Base-by-base conservation (phyloP, 2,329 filamentous ascomycete species). In the Sarocladium strictum region DNA sequence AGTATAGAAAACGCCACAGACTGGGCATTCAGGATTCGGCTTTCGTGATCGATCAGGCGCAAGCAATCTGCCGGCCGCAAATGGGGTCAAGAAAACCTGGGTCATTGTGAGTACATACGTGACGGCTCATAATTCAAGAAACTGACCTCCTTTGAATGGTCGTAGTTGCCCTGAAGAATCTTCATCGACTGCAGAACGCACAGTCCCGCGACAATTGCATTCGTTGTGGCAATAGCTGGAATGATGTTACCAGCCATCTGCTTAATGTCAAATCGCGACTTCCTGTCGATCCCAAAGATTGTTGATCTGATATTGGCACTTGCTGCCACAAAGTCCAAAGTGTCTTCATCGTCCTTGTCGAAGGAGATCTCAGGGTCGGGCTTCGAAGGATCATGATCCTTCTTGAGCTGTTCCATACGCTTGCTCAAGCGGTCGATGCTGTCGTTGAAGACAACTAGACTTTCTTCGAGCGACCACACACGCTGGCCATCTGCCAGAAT, bases 171-270 rank as follows among this genome's bases (percentile, higher is more conserved):
- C 64, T 79, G 86, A 56, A 99, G 74, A 23, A 97, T 86, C 69
- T 97, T 97, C 76, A 95, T 94, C 0, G 92, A 86, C 68, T 97
- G 87, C 24, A 99, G 74, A 6, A 97, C 91, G 65, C 92, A 97
- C 10, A 99, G 79, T 12, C 90, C 88, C 15, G 94, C 94, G 1
- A 94, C 93, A 68, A 97, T 96, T 15, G 94, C 94, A 68, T 99
- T 99, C 0, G 94, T 97, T 0, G 94, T 99, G 4, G 94, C 94
- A 66, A 99, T 99, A 2, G 94, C 94, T 1, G 94, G 94, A 58
- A 99, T 99, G 63, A 99, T 99, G 67, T 99, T 99, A 54, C 94
- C 94, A 3, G 94, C 94, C 93, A 97, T 99, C 72, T 99, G 89
- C 74, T 99, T 99, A 64, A 94, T 92, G 66, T 97, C 92, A 65